phyloP scores from a whole-genome alignment of 768 basidiomycete genomes.

The Mycena capillaripes region DNA sequence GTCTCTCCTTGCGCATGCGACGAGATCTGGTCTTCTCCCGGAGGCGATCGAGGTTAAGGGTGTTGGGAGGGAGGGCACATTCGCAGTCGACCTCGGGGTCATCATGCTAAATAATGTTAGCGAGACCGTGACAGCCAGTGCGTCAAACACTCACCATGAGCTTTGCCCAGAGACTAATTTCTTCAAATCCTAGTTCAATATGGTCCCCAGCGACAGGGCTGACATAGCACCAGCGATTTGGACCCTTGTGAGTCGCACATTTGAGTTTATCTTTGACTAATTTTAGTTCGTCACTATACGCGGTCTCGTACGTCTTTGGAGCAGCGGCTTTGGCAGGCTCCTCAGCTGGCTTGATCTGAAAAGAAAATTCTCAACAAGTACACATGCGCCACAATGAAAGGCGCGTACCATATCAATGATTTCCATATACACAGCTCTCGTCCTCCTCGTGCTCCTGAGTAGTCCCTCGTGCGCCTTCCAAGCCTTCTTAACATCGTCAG shows the following conservation, averaged over 20 bases:
- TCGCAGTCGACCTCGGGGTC: not conserved
- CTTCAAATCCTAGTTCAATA: not conserved
- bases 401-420: not conserved
- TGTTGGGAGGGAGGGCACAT: slow-evolving; percentile 4
- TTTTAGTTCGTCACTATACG: slow-evolving; percentile 3
- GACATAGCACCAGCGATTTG: not conserved
- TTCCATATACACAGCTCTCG: not conserved
- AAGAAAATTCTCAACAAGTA: not conserved
- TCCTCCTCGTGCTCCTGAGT: not conserved
- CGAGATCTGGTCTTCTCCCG: not conserved
- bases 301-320: slow-evolving; percentile 4
- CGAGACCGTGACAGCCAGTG: not conserved
- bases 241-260: not conserved
- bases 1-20: not conserved
- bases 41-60: not conserved
- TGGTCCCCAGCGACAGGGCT: not conserved
- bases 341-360: not conserved
- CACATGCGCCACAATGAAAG: not conserved
- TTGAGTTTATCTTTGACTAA: slow-evolving; percentile 9
- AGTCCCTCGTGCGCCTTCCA: not conserved
- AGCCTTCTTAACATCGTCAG: not conserved
- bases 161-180: slow-evolving; percentile 5
- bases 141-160: slow-evolving; percentile 8
- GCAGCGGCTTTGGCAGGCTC: not conserved
- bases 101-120: not conserved